Percentiles rank a stretch among this genome's conserved stretches.
phyloP scores from a whole-genome alignment of 768 basidiomycete genomes.

The Boletales sp. region DNA sequence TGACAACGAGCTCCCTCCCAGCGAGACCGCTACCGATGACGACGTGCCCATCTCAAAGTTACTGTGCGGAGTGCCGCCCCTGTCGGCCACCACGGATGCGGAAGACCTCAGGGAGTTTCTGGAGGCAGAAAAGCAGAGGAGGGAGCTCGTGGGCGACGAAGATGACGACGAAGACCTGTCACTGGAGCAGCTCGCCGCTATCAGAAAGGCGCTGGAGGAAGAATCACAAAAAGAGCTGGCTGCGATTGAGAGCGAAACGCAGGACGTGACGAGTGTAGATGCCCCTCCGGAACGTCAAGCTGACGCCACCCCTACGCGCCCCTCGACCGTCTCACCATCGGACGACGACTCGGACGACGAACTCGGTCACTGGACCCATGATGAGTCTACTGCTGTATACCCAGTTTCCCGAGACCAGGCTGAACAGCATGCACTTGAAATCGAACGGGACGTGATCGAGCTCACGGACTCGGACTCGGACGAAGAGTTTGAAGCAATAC shows the following conservation, averaged over 20 bases:
- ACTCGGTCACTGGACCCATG: constrained; percentile 38
- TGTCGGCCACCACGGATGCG: constrained; percentile 46
- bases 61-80: constrained; percentile 41
- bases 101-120: constrained; percentile 65
- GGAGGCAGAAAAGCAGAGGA: constrained; percentile 55
- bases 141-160: constrained; percentile 35
- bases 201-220: constrained; percentile 16
- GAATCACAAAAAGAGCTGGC: constrained; percentile 7
- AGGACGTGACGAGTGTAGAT: constrained; percentile 4
- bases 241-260: constrained; percentile 2
- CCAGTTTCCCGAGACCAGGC: constrained; percentile 18
- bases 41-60: constrained; percentile 27
- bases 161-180: constrained; percentile 26
- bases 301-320: constrained; percentile 17
- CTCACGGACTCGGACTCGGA: constrained; percentile 28
- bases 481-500: constrained; percentile 25
- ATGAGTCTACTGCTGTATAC: constrained; percentile 41
- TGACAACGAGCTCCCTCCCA: constrained; percentile 49
- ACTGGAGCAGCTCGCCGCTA: constrained; percentile 11
- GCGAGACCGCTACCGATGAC: constrained; percentile 23
- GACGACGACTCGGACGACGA: constrained; percentile 48
- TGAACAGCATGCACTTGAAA: constrained; percentile 12
- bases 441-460: constrained; percentile 23
- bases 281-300: constrained; percentile 1
- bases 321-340: constrained; percentile 3